Conservation (phyloP, 768 basidiomycete genomes). For the Serendipita vermifera region DNA sequence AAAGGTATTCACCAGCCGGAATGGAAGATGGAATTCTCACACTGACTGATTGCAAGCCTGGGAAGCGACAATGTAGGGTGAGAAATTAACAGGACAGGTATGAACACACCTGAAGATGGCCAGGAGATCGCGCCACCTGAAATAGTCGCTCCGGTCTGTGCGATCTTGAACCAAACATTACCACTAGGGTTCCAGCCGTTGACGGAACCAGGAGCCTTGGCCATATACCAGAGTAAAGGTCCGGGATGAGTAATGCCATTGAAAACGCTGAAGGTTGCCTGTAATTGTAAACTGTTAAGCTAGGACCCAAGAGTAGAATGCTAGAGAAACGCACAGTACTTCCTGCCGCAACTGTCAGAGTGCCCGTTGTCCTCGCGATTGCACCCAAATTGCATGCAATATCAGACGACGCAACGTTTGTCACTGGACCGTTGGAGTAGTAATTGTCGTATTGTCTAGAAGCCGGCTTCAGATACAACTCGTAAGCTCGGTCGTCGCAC, state of each 20-base stretch:
- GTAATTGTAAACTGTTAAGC: not conserved
- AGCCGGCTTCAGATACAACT: too few relatives aligned
- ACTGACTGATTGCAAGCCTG: conserved; percentile 22
- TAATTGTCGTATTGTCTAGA: too few relatives aligned
- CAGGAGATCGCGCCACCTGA: conserved; percentile 34
- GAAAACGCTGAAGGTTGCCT: not conserved
- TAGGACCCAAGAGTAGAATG: not conserved
- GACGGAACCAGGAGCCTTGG: not conserved
- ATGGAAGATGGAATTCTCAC: conserved; percentile 32
- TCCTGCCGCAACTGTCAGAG: conserved; percentile 8
- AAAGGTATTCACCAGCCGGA: conserved; percentile 37
- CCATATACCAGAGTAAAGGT: conserved; percentile 4
- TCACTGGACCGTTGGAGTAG: conserved; percentile 6
- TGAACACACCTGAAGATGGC: conserved; percentile 32
- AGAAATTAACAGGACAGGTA: conserved; percentile 23
- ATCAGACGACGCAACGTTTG: conserved; percentile 8
- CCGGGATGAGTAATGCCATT: conserved; percentile 11
- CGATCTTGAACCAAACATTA: too few relatives aligned
- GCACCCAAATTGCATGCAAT: conserved; percentile 9
- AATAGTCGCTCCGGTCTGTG: conserved; percentile 34
- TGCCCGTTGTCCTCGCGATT: conserved; percentile 3
- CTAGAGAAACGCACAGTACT: not conserved
- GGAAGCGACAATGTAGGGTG: too few relatives aligned
- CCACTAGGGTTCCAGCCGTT: conserved; percentile 6
- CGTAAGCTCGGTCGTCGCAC: too few relatives aligned